phyloP scores from a whole-genome alignment of 192 early-diverging fungal genomes.

The Thamnidium elegans region DNA sequence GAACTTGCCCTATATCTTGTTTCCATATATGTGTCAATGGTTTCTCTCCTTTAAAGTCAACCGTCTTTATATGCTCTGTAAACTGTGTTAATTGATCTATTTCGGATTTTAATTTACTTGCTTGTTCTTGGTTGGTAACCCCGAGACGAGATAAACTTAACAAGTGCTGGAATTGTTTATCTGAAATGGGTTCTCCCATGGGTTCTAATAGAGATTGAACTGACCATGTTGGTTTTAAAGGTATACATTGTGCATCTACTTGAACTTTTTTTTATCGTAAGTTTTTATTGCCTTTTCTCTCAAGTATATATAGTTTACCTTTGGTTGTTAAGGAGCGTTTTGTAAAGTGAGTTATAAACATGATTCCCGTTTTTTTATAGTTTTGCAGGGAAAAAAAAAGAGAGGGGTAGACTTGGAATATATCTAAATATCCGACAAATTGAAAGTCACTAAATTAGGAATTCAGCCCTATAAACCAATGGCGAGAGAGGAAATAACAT shows the following conservation, averaged over 20 bases:
- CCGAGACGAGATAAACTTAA: slow-evolving; percentile 22
- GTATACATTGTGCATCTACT: background rate
- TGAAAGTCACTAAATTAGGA: too few relatives aligned
- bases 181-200: slow-evolving; percentile 4
- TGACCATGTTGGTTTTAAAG: slow-evolving; percentile 34
- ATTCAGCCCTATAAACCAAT: too few relatives aligned
- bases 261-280: too few relatives aligned
- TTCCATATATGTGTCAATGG: slow-evolving; percentile 35
- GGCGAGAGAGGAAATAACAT: too few relatives aligned
- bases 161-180: slow-evolving; percentile 25
- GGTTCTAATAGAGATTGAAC: slow-evolving; percentile 23
- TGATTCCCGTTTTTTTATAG: too few relatives aligned
- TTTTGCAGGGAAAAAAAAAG: too few relatives aligned
- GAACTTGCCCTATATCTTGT: slow-evolving; percentile 10
- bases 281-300: too few relatives aligned
- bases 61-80: slow-evolving; percentile 25
- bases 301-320: too few relatives aligned
- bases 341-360: too few relatives aligned
- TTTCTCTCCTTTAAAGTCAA: slow-evolving; percentile 14
- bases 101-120: slow-evolving; percentile 25
- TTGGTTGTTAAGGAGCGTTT: too few relatives aligned
- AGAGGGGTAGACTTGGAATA: too few relatives aligned
- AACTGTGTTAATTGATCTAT: slow-evolving; percentile 32
- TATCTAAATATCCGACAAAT: too few relatives aligned
- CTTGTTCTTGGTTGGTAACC: background rate